Base-by-base conservation (phyloP, 768 basidiomycete genomes). In the Mycena galericulata region DNA sequence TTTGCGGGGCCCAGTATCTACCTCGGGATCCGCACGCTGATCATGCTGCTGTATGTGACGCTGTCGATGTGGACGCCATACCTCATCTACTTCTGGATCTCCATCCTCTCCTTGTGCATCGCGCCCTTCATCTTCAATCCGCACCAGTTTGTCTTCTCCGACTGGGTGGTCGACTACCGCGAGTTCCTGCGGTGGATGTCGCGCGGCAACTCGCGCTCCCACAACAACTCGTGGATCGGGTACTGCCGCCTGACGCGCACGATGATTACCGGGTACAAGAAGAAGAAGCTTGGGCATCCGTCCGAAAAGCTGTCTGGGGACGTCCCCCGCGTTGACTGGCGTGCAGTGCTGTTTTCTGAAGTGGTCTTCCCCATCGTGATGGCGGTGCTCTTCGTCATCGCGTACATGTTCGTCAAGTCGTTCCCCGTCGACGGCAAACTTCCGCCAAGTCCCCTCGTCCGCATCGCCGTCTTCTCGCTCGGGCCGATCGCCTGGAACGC, bases 151-250 rank as follows among this genome's bases (percentile, higher is more conserved):
- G 94, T 94, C 17, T 93, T 96, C 80, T 89, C 96, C 47, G 98
- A 99, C 81, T 99, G 96, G 81, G 89, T 99, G 79, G 94, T 99
- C 76, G 98, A 99, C 81, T 96, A 72, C 54, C 95, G 97, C 72
- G 97, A 99, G 83, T 99, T 97, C 85, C 82, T 99, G 73, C 89
- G 98, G 72, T 99, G 98, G 98, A 99, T 99, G 97, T 97, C 91
- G 41, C 90, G 98, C 56, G 98, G 98, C 62, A 99, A 99, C 83
- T 98, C 98, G 46, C 88, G 96, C 38, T 96, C 96, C 26, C 98
- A 99, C 80, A 93, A 89, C 75, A 99, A 98, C 79, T 98, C 97
- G 2, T 99, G 98, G 98, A 97, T 99, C 71, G 97, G 98, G 0
- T 99, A 99, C 81, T 99, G 98, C 79, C 94, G 98, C 50, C 85